phyloP scores from a whole-genome alignment of 192 early-diverging fungal species.

The Podila epicladia region DNA sequence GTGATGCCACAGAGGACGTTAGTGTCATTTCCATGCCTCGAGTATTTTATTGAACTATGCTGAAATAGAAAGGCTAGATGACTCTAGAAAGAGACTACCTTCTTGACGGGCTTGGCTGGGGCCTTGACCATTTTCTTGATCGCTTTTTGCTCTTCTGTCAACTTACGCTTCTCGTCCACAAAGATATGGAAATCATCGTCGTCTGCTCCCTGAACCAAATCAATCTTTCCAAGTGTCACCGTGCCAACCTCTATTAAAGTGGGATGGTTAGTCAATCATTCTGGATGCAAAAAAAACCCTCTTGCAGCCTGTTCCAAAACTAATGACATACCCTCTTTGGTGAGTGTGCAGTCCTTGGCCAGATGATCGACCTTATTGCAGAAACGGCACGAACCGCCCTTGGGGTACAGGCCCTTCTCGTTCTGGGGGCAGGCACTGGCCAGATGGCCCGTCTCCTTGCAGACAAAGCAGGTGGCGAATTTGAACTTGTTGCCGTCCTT shows the following conservation, averaged over 20 bases:
- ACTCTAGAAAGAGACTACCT: slow-evolving; percentile 46
- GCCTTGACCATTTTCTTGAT: slow-evolving; percentile 36
- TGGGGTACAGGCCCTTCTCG: slow-evolving; percentile 88
- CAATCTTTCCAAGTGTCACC: slow-evolving; percentile 77
- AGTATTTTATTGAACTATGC: not conserved
- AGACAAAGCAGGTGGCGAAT: slow-evolving; percentile 91
- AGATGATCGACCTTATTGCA: slow-evolving; percentile 91
- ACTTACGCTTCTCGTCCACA: slow-evolving; percentile 66
- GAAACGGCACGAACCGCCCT: slow-evolving; percentile 90
- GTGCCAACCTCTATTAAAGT: slow-evolving; percentile 53
- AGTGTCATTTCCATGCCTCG: too few relatives aligned
- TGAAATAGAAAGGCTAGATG: not conserved
- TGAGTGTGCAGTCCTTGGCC: slow-evolving; percentile 81
- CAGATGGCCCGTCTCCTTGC: slow-evolving; percentile 85
- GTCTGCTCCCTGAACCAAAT: slow-evolving; percentile 88
- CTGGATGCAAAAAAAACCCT: not conserved
- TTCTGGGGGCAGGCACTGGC: slow-evolving; percentile 87
- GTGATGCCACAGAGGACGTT: too few relatives aligned
- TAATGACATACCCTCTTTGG: slow-evolving; percentile 51
- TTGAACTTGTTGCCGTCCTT: slow-evolving; percentile 66
- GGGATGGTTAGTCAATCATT: not conserved
- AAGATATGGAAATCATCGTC: slow-evolving; percentile 92
- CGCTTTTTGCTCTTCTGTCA: slow-evolving; percentile 55
- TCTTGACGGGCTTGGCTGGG: slow-evolving; percentile 28
- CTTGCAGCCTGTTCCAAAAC: not conserved